Conservation (phyloP, 1,139 yeast species). For the Suhomyces wounanorum region DNA sequence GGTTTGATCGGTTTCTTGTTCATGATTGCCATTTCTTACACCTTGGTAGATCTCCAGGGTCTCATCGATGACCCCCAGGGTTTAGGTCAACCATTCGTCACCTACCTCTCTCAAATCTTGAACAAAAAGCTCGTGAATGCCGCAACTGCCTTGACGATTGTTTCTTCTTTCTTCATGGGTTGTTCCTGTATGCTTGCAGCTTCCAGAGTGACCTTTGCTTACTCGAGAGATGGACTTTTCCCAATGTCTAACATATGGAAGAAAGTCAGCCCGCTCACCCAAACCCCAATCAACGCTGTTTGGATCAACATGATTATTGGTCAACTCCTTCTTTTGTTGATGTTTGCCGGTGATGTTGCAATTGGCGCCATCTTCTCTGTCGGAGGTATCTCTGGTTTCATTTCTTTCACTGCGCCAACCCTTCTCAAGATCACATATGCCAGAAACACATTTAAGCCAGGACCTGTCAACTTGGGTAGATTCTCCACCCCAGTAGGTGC, state of each 20-base stretch:
- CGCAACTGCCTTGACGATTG: conserved; percentile 59
- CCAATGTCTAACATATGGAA: conserved; percentile 60
- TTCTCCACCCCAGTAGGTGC: conserved; percentile 51
- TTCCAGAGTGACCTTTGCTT: conserved; percentile 68
- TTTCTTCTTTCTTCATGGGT: conserved; percentile 68
- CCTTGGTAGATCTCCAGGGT: conserved; percentile 54
- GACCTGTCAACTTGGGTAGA: conserved; percentile 71
- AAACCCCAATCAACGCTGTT: conserved; percentile 72
- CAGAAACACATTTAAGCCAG: conserved; percentile 55
- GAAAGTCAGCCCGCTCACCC: conserved; percentile 54
- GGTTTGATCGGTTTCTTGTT: conserved; percentile 64
- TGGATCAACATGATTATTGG: conserved; percentile 64
- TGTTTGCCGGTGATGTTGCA: conserved; percentile 70
- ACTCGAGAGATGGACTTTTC: conserved; percentile 70
- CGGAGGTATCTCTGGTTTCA: conserved; percentile 73
- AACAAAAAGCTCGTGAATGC: conserved; percentile 47
- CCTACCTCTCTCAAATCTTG: conserved; percentile 56
- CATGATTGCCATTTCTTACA: conserved; percentile 67
- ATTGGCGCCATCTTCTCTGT: conserved; percentile 77
- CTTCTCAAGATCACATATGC: conserved; percentile 60
- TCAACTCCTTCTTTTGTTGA: conserved; percentile 54
- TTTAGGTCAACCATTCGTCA: conserved; percentile 68
- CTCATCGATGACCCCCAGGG: conserved; percentile 53
- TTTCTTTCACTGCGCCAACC: conserved; percentile 71
- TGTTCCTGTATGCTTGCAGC: conserved; percentile 72